A percentile compares a stretch with the other conserved stretches of the same genome.
Conservation (phyloP, 2,329 filamentous ascomycete species). For the Exophiala sideris region DNA sequence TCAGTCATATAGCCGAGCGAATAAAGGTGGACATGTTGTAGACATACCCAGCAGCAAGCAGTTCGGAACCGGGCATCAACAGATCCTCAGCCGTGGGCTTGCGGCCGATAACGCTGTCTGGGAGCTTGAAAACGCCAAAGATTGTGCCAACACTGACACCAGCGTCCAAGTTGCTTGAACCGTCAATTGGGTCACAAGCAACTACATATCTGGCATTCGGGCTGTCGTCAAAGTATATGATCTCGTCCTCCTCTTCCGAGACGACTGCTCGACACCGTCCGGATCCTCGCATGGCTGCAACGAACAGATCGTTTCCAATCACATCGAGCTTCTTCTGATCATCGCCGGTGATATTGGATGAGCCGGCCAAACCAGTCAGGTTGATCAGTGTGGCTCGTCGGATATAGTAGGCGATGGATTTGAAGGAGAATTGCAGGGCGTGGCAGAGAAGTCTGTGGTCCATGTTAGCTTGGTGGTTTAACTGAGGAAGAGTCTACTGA, state of each 20-base stretch:
- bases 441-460: constrained; percentile 79
- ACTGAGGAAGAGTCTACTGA: constrained; percentile 47
- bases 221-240: constrained; percentile 78
- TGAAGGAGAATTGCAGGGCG: constrained; percentile 98
- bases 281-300: constrained; percentile 88
- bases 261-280: constrained; percentile 88
- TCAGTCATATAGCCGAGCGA: background rate
- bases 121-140: constrained; percentile 88
- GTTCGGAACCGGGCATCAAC: constrained; percentile 81
- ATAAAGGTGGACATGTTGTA: background rate
- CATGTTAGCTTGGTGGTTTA: constrained; percentile 6
- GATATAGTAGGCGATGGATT: constrained; percentile 99
- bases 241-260: constrained; percentile 95
- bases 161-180: constrained; percentile 94
- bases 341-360: constrained; percentile 91
- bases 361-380: constrained; percentile 89
- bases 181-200: constrained; percentile 96
- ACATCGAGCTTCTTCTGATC: constrained; percentile 99
- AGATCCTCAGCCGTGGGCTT: constrained; percentile 69
- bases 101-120: constrained; percentile 59
- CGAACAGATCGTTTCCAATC: constrained; percentile 97
- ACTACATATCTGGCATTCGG: constrained; percentile 82
- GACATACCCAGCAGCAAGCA: constrained; percentile 60
- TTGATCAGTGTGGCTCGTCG: constrained; percentile 92
- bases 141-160: constrained; percentile 91